These are phyloP conservation scores for Xylariaceae sp. DNA, from an alignment of 2,329 filamentous ascomycete genomes.

Conservation along the genomic window DNA sequence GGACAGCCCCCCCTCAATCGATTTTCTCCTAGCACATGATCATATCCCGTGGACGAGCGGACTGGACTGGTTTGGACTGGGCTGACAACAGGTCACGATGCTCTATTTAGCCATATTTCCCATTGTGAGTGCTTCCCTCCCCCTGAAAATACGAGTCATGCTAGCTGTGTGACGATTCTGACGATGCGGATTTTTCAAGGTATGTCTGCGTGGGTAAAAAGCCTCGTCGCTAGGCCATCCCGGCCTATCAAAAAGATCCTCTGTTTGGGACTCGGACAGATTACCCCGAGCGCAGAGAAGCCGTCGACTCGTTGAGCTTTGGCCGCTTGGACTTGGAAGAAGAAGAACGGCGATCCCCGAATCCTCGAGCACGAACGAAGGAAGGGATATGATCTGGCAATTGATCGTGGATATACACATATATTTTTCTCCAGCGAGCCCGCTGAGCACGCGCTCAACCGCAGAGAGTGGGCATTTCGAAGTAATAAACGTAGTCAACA, in stretches of 20 bases:
- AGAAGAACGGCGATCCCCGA: neutral
- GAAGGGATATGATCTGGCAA: neutral
- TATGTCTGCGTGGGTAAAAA: slow-evolving; percentile 61
- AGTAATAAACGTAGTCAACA: neutral
- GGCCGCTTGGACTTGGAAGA: slow-evolving; percentile 1
- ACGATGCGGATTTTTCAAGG: slow-evolving; percentile 33
- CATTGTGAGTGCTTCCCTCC: slow-evolving; percentile 43
- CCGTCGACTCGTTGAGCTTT: neutral
- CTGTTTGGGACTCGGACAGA: neutral
- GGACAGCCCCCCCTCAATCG: neutral
- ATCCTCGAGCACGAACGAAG: neutral
- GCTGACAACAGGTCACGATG: slow-evolving; percentile 16
- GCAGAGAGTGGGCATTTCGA: neutral
- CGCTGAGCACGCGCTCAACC: slow-evolving; percentile 4
- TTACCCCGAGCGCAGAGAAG: neutral
- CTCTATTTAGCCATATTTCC: slow-evolving; percentile 51
- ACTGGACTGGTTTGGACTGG: slow-evolving; percentile 19
- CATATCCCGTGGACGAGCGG: neutral
- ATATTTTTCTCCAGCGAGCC: neutral
- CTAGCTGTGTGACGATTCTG: slow-evolving; percentile 8
- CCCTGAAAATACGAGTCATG: neutral
- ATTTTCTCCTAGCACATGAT: no score
- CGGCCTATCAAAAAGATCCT: neutral
- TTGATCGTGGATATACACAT: neutral
- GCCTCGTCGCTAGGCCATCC: slow-evolving; percentile 32